These are phyloP conservation scores for Chaetomiaceae sp. DNA, from an alignment of 2,329 filamentous ascomycete genomes.

Conservation along the genomic window DNA sequence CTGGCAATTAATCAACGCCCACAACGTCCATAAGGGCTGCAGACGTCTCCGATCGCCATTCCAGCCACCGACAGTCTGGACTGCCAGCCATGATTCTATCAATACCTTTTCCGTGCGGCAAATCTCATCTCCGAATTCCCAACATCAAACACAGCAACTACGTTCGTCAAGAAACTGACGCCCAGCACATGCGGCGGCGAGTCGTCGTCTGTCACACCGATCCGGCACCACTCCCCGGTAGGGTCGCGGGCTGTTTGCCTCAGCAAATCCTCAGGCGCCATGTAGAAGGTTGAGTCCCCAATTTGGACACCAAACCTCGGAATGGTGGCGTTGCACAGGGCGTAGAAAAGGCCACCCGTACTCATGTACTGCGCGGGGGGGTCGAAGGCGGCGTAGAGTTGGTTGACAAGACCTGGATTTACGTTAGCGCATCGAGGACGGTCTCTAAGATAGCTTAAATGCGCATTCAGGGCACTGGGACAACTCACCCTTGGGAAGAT, in stretches of 20 bases:
- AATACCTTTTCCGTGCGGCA: conserved; percentile 24
- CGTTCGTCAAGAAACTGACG: conserved; percentile 28
- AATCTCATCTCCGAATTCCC: conserved; percentile 30
- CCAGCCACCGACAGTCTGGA: no score
- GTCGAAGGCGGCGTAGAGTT: conserved; percentile 24
- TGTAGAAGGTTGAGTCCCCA: conserved; percentile 24
- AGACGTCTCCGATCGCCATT: no score
- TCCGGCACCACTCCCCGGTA: conserved; percentile 24
- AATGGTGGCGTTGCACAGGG: conserved; percentile 29
- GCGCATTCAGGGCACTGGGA: neutral
- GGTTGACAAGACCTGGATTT: conserved; percentile 21
- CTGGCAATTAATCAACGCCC: no score
- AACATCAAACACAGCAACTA: conserved; percentile 32
- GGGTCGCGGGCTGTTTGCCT: conserved; percentile 23
- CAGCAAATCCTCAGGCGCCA: conserved; percentile 27
- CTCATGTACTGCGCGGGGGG: conserved; percentile 24
- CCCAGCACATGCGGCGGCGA: conserved; percentile 26
- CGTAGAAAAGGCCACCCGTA: conserved; percentile 23
- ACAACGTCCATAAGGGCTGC: no score
- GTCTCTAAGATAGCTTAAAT: no score
- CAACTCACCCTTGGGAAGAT: conserved; percentile 24
- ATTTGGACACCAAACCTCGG: conserved; percentile 30
- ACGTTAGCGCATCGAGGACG: no score
- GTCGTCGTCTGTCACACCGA: conserved; percentile 27
- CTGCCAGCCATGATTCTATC: neutral